Percentiles rank a stretch among this genome's conserved stretches.
Evolutionary conservation across 1,284 basidiomycete genomes (phyloP).

Genomic region (Puccinia triticina): DNA sequence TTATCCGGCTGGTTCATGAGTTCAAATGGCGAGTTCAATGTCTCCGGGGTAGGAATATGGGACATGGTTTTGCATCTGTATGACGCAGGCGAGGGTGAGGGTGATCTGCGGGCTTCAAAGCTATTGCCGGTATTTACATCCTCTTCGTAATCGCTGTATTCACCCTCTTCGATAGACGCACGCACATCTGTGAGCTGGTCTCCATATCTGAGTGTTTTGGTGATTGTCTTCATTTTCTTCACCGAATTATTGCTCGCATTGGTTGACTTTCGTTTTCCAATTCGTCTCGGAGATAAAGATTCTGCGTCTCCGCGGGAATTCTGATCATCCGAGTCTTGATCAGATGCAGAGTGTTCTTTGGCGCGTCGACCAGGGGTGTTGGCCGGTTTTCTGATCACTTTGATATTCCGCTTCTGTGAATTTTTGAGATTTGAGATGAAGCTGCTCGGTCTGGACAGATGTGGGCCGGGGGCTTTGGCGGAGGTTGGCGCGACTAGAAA

Average conservation of each 20-base stretch:
- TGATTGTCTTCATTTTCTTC: conserved; percentile 16
- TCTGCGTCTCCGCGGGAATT: background rate
- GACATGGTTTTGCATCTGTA: conserved; percentile 2
- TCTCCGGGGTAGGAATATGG: conserved; percentile 13
- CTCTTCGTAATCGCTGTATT: background rate
- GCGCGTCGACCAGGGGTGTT: conserved; percentile 46
- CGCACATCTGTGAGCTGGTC: background rate
- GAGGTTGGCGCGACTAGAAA: background rate
- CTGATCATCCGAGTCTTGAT: background rate
- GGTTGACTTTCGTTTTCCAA: conserved; percentile 1
- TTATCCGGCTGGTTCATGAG: background rate
- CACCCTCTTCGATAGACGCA: background rate
- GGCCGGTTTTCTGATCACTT: conserved; percentile 19
- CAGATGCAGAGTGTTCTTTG: background rate
- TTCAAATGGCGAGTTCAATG: conserved; percentile 21
- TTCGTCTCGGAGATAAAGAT: background rate
- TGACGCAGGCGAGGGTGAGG: conserved; percentile 44
- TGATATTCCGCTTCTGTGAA: conserved; percentile 9
- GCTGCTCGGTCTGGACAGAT: background rate
- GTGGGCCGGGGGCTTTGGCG: background rate
- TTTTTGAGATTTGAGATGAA: background rate
- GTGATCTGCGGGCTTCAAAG: conserved; percentile 29
- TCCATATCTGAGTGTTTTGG: background rate
- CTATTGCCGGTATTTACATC: conserved; percentile 18
- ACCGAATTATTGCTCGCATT: background rate